Evolutionary conservation across 2,329 filamentous ascomycete species (phyloP), one percentile per base, ranked within the genome.

Genomic region (Fusarium oligoseptatum): DNA sequence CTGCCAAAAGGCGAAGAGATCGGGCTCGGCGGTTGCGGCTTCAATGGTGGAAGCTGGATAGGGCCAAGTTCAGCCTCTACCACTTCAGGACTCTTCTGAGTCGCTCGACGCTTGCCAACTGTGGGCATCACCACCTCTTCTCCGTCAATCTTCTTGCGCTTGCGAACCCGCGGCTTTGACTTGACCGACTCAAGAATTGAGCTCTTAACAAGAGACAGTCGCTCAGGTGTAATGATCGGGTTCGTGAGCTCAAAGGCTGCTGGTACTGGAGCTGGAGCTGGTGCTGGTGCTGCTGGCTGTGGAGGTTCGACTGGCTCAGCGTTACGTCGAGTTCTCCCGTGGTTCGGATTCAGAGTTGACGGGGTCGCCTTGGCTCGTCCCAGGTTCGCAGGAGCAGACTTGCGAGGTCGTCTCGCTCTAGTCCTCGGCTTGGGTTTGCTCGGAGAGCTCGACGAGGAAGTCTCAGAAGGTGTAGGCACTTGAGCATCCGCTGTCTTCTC

Each of bases 121-220:
- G 71, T 67, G 7, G 80, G 80, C 60, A 78, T 67, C 8, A 72
- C 68, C 36, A 82, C 77, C 63, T 82, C 81, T 45, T 82, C 83
- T 10, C 85, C 85, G 27, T 84, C 80, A 62, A 87, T 84, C 73
- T 80, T 83, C 76, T 88, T 88, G 15, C 84, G 83, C 76, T 86
- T 88, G 68, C 87, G 83, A 43, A 84, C 81, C 24, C 87, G 84
- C 7, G 84, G 84, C 43, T 87, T 85, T 11, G 82, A 81, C 76
- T 90, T 90, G 67, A 90, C 87, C 2, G 87, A 85, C 10, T 84
- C 83, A 5, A 86, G 79, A n/a, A 90, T 89, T 4, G 88, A 88
- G 67, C 79, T 84, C 52, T 66, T 66, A 43, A 50, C 64, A 10
- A 24, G 60, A 6, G 52, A 37, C 22, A 69, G 45, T 39, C 64